A percentile compares a stretch with the other conserved stretches of the same genome.
These are phyloP conservation scores for Lotus japonicus DNA, from an alignment of 306 rosid species.

Conservation along the genomic window DNA sequence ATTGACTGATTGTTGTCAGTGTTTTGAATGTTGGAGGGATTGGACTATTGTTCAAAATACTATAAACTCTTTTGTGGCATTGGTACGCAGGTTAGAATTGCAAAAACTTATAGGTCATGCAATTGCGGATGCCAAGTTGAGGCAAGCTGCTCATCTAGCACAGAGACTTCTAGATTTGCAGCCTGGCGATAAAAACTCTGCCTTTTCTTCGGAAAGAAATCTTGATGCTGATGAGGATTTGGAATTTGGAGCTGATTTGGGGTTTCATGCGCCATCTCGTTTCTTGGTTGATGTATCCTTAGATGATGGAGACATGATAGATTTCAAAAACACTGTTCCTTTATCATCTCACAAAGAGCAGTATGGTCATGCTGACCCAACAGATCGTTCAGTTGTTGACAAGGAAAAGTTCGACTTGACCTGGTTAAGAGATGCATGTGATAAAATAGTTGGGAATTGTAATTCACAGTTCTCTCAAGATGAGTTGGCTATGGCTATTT, in stretches of 20 bases:
- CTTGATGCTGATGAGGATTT: conserved; percentile 27
- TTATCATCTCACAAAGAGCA: conserved; percentile 37
- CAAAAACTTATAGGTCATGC: conserved; percentile 57
- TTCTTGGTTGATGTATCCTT: conserved; percentile 72
- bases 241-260: conserved; percentile 86
- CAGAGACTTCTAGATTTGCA: conserved; percentile 55
- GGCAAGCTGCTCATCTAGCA: conserved; percentile 60
- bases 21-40: conserved; percentile 17
- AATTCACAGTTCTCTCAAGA: conserved; percentile 54
- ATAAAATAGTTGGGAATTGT: conserved; percentile 47
- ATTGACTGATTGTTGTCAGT: background rate
- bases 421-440: conserved; percentile 85
- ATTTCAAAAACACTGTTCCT: conserved; percentile 39
- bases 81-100: conserved; percentile 61
- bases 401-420: conserved; percentile 53
- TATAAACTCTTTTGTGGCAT: background rate
- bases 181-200: conserved; percentile 36
- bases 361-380: conserved; percentile 17
- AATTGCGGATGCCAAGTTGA: conserved; percentile 55
- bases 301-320: conserved; percentile 57
- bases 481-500: conserved; percentile 88
- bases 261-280: conserved; percentile 70
- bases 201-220: conserved; percentile 23
- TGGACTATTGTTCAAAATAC: conserved; percentile 4
- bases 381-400: conserved; percentile 27